Base-by-base conservation (phyloP, 371 early-diverging fungal species). In the Mortierella sp. region DNA sequence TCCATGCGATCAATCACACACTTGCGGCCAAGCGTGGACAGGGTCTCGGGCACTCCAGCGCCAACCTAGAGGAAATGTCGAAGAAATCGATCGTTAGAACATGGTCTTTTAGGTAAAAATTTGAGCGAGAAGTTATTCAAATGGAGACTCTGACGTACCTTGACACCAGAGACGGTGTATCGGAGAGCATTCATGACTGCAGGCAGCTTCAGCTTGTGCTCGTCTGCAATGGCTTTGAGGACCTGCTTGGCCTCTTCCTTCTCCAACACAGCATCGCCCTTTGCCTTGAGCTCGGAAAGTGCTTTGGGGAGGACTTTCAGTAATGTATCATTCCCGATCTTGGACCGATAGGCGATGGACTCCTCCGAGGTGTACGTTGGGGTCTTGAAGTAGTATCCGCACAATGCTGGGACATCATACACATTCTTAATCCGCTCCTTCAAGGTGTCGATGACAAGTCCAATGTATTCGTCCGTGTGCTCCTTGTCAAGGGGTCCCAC, bases 101-200 rank as follows among this genome's bases (percentile, higher is more conserved):
- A 0, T 41, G 34, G 40, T 24, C 24, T 8, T 31, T 43, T 39
- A 7, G 58, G 14, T 13, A 0, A n/a, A 31, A 1, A 73, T n/a
- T 55, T 13, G 26, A 19, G 19, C 22, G 5, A 16, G 50, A 24
- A 10, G 37, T 2, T 29, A 41, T 8, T 44, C 22, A 26, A 24
- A 34, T 43, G n/a, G 61, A 37, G 34, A 2, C 31, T n/a, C 0
- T 31, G 31, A 14, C 16, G 16, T 64, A 84, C 87, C 83, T 88
- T 87, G 16, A 90, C 87, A 9, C 93, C 95, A 19, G 93, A 91
- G 11, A 93, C 79, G 0, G 86, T 87, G 71, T 92, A 93, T 4
- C 95, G 87, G 14, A 92, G 70, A 0, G 88, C 89, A 79, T 91
- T 92, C 93, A 92, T 92, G 22, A 93, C 83, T 37, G 87, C 79